Evolutionary conservation across 768 basidiomycete genomes (phyloP), one percentile per base, ranked within the genome.

Genomic region (Phlegmacium glaucopus): DNA sequence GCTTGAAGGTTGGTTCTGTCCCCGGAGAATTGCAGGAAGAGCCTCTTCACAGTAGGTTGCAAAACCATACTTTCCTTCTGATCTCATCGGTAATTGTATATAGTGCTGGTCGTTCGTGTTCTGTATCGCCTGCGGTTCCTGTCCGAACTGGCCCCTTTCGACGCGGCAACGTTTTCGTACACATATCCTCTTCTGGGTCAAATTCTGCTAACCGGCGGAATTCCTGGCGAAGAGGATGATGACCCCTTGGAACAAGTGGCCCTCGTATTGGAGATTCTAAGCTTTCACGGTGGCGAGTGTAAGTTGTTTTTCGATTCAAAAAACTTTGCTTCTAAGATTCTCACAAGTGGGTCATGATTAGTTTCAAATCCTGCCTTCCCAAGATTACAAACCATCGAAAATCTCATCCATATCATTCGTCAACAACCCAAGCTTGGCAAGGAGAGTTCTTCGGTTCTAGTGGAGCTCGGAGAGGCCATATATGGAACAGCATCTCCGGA

Each of bases 81-180:
- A 25, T 41, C 39, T 35, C 27, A 43, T 3, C n/a, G 6, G n/a
- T 34, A 3, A 38, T 41, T 28, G 56, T 30, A 28, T 36, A 17
- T 48, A 94, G 94, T 74, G 6, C 71, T 97, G 27, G 75, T 94
- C 18, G 71, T 90, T 39, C 88, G 96, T 22, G 83, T 98, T 1
- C 72, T 99, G 2, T 88, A 95, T 62, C 82, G 90, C 15, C 63
- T 98, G 0, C 82, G 89, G 15, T 86, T 79, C 48, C 71, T 94
- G 4, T 83, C 90, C 0, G 90, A 94, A 51, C 85, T 90, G 53
- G 68, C 78, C 1, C 82, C 92, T 0, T 85, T 97, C 42, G 91
- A 95, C 60, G 77, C 86, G 1, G 82, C 90, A 2, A 94, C 93
- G 0, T 95, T 90, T 65, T 82, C 89, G 0, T 90, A 94, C 54